Conservation (phyloP, 768 basidiomycete species). For the Grammothele lineata region DNA sequence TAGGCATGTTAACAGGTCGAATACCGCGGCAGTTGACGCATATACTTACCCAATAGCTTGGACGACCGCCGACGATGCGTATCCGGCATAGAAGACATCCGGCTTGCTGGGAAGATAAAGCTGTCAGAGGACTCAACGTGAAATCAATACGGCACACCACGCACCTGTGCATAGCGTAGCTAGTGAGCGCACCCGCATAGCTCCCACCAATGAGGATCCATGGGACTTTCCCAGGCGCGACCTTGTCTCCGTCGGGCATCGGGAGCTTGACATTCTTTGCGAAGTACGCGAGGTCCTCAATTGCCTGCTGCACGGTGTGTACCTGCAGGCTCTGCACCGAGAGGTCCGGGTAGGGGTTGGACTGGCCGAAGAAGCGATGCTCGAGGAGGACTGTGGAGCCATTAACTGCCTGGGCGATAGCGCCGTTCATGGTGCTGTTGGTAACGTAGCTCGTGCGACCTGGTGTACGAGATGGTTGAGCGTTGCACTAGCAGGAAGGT, state of each 20-base stretch:
- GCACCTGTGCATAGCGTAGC: constrained; percentile 66
- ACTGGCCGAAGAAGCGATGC: constrained; percentile 70
- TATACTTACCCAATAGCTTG: constrained; percentile 46
- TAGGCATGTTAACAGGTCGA: too few species aligned
- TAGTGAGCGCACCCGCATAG: constrained; percentile 43
- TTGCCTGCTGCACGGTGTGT: constrained; percentile 68
- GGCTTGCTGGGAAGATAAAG: constrained; percentile 51
- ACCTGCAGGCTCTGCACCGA: constrained; percentile 48
- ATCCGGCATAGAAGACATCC: constrained; percentile 53
- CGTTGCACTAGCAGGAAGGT: too few species aligned
- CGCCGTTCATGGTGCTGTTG: constrained; percentile 56
- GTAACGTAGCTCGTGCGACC: constrained; percentile 47
- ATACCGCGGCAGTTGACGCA: too few species aligned
- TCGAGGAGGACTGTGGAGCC: constrained; percentile 61
- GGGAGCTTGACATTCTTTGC: constrained; percentile 59
- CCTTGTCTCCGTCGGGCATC: constrained; percentile 56
- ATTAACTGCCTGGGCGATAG: constrained; percentile 58
- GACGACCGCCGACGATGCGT: constrained; percentile 61
- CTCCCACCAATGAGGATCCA: constrained; percentile 41
- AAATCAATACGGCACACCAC: constrained; percentile 20
- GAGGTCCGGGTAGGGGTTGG: constrained; percentile 65
- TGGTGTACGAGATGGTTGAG: background rate
- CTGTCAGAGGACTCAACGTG: too few species aligned
- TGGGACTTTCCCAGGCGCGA: constrained; percentile 45
- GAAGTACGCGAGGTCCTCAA: constrained; percentile 68